Evolutionary conservation across 305 asterid species (phyloP).

Genomic region (Fraxinus sp.): DNA sequence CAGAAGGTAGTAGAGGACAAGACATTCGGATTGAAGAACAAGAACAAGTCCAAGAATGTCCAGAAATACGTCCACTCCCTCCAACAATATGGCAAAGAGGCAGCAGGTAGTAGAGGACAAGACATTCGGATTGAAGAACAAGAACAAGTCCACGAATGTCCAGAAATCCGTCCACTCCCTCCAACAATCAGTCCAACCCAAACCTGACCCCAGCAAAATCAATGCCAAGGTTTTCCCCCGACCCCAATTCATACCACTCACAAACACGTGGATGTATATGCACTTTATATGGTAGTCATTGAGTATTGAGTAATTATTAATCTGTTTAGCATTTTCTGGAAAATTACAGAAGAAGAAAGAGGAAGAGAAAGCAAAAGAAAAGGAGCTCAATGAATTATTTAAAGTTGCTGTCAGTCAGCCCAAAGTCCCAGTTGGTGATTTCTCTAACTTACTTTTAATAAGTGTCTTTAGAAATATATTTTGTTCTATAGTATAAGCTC

Average conservation of each 20-base stretch:
- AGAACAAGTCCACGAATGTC: conserved; percentile 84
- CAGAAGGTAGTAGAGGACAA: conserved; percentile 91
- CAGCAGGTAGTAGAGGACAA: conserved; percentile 91
- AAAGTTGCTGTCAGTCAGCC: conserved; percentile 92
- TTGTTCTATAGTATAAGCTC: not conserved
- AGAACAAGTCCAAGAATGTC: conserved; percentile 84
- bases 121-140: conserved; percentile 95
- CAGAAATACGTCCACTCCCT: conserved; percentile 99
- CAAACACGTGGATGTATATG: not conserved
- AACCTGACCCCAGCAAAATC: conserved; percentile 58
- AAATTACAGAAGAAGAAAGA: conserved; percentile 86
- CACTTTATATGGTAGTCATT: conserved; percentile 10
- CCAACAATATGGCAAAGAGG: too few relatives aligned
- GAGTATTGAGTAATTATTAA: not conserved
- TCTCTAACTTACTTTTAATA: not conserved
- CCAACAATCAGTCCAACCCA: conserved; percentile 69
- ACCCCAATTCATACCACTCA: not conserved
- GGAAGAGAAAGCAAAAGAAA: conserved; percentile 86
- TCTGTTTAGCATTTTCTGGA: not conserved
- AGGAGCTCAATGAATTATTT: conserved; percentile 78
- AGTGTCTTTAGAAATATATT: not conserved
- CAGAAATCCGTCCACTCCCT: conserved; percentile 92
- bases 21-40: conserved; percentile 95
- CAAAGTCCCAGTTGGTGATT: conserved; percentile 84
- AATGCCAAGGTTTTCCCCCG: conserved; percentile 58